Evolutionary conservation across 1,284 basidiomycete species (phyloP).

Genomic region (Uromyces viciae-fabae): DNA sequence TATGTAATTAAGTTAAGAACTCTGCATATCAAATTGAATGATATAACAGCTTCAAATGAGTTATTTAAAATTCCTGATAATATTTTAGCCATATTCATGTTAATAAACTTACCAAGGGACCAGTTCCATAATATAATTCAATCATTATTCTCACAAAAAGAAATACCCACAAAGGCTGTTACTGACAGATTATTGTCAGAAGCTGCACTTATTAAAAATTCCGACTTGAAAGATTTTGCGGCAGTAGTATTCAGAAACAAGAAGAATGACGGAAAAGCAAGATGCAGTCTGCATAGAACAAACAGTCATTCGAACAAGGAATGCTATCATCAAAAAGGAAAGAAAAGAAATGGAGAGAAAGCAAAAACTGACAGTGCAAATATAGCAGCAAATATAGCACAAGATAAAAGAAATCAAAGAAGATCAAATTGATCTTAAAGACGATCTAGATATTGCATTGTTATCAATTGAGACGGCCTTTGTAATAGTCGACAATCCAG

Average conservation of each 20-base stretch:
- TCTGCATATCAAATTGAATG: background rate
- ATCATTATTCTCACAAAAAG: background rate
- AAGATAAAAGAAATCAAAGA: background rate
- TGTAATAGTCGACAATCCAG: background rate
- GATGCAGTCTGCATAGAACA: background rate
- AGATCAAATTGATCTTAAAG: background rate
- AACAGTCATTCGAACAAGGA: background rate
- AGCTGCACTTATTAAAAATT: background rate
- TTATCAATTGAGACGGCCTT: background rate
- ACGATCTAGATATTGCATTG: background rate
- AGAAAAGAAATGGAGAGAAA: background rate
- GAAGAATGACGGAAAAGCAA: background rate
- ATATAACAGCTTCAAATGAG: background rate
- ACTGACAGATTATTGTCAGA: background rate
- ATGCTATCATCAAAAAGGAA: background rate
- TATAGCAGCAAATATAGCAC: background rate
- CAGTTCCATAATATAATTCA: background rate
- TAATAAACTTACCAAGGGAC: background rate
- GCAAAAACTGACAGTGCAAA: too few species aligned
- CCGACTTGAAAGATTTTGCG: background rate
- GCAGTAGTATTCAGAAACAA: background rate
- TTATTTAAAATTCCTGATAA: background rate
- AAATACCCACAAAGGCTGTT: background rate
- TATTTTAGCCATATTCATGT: background rate
- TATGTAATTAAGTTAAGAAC: background rate